These are phyloP conservation scores for Candida xiaguanensis DNA, from an alignment of 805 yeast species.

Conservation along the genomic window DNA sequence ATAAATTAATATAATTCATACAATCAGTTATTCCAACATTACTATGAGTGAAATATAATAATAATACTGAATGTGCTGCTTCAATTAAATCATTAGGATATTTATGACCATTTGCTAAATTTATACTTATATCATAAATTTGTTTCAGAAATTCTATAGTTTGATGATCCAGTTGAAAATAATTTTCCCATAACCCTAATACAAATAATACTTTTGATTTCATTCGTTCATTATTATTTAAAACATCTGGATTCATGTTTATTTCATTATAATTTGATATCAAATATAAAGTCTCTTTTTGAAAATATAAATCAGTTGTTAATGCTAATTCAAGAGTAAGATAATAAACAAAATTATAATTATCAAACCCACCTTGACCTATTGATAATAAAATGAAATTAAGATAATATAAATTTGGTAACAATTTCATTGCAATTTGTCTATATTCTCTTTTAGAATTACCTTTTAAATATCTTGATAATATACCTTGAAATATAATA, in stretches of 20 bases:
- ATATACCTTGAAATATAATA: conserved; percentile 48
- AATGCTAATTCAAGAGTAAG: conserved; percentile 41
- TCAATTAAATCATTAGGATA: conserved; percentile 43
- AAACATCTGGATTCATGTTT: conserved; percentile 22
- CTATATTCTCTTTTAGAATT: conserved; percentile 13
- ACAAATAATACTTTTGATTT: conserved; percentile 42
- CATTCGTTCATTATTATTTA: conserved; percentile 24
- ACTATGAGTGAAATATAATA: conserved; percentile 31
- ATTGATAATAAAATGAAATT: conserved; percentile 49
- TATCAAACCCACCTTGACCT: conserved; percentile 64
- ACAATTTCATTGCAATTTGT: conserved; percentile 22
- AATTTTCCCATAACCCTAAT: conserved; percentile 46
- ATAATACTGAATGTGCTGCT: conserved; percentile 58
- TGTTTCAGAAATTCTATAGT: conserved; percentile 18
- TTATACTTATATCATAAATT: conserved; percentile 29
- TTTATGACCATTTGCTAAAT: conserved; percentile 24
- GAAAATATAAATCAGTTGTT: conserved; percentile 24
- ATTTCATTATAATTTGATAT: conserved; percentile 33
- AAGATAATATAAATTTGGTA: conserved; percentile 40
- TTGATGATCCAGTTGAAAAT: conserved; percentile 26
- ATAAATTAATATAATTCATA: conserved; percentile 42
- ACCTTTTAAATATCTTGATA: conserved; percentile 29
- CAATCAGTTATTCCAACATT: conserved; percentile 17
- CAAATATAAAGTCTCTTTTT: conserved; percentile 27
- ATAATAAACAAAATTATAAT: conserved; percentile 57